These are phyloP conservation scores for Pseudogymnoascus sp. DNA, from an alignment of 2,329 filamentous ascomycete species.

Conservation along the genomic window DNA sequence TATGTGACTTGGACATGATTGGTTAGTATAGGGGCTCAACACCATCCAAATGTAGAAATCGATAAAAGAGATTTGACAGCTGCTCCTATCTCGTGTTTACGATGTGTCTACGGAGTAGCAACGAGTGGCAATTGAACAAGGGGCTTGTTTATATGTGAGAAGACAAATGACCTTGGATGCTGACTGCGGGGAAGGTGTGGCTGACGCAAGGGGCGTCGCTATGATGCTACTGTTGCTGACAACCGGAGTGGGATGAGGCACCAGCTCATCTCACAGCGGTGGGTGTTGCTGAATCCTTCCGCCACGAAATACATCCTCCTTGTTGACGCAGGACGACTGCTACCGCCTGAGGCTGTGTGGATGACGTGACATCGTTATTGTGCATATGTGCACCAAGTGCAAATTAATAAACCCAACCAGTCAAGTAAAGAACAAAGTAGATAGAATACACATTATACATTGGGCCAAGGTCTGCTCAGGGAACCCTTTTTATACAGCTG, in stretches of 20 bases:
- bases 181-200: not conserved
- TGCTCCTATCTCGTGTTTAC: not conserved
- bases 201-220: not conserved
- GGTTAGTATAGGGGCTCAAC: not conserved
- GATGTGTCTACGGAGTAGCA: not conserved
- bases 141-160: not conserved
- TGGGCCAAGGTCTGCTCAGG: not conserved
- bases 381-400: not conserved
- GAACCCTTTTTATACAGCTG: not conserved
- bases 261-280: not conserved
- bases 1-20: not conserved
- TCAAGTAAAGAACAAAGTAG: not conserved
- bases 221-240: not conserved
- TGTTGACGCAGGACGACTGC: not conserved
- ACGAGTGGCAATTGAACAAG: not conserved
- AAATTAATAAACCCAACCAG: not conserved
- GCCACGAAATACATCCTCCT: not conserved
- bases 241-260: not conserved
- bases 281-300: not conserved
- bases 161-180: not conserved
- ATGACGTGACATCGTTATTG: not conserved
- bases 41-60: not conserved
- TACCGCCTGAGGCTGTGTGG: not conserved
- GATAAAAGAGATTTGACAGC: not conserved
- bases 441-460: not conserved